These are phyloP conservation scores for Avena sativa DNA, from an alignment of 176 grass and related monocot genomes.

Conservation along the genomic window DNA sequence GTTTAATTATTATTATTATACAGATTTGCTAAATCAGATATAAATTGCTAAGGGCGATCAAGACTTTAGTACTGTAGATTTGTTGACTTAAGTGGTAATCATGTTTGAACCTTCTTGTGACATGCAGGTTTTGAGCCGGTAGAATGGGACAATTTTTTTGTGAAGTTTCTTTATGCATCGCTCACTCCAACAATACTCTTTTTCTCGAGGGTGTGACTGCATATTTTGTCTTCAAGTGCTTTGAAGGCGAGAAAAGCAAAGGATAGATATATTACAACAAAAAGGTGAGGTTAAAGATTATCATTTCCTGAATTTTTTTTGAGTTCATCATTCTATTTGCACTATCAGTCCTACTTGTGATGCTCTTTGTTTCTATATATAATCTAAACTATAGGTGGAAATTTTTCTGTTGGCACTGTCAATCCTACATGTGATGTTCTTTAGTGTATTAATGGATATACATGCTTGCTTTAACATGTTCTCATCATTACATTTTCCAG, in stretches of 20 bases:
- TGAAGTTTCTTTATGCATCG: conserved; percentile 85
- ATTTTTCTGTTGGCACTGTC: no score
- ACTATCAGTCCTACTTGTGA: background rate
- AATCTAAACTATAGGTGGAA: background rate
- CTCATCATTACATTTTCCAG: background rate
- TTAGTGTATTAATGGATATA: background rate
- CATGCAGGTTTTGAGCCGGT: conserved; percentile 82
- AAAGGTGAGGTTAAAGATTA: conserved; percentile 21
- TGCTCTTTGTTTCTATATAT: background rate
- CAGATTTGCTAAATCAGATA: no score
- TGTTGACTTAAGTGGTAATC: background rate
- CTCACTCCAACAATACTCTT: conserved; percentile 87
- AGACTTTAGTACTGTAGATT: conserved; percentile 13
- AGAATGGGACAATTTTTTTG: conserved; percentile 83
- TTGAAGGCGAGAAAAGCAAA: conserved; percentile 84
- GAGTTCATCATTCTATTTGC: background rate
- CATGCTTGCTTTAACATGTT: background rate
- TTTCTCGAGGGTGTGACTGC: conserved; percentile 72
- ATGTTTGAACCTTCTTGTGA: conserved; percentile 6
- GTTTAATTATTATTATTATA: no score
- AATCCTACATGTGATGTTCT: no score
- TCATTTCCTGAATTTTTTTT: background rate
- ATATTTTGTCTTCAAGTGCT: conserved; percentile 87
- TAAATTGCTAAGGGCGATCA: conserved; percentile 38
- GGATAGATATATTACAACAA: conserved; percentile 35